Percentiles rank a stretch among this genome's conserved stretches.
phyloP scores from a whole-genome alignment of 352 stramenopile species.

The Thalassiosira pacifica region DNA sequence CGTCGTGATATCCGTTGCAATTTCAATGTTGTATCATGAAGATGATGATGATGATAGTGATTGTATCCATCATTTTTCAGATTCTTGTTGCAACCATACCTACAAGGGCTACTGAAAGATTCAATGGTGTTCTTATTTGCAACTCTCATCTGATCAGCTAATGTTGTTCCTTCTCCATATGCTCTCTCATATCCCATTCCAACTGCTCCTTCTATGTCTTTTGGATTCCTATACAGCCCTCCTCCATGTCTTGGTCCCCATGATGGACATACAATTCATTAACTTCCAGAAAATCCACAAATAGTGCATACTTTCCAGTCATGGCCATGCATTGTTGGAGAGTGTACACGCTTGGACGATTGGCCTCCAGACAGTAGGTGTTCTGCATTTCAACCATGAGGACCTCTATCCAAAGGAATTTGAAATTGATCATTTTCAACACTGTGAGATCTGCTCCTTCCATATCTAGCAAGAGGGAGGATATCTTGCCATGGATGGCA shows the following conservation, averaged over 20 bases:
- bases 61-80: no score
- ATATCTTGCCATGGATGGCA: constrained; percentile 52
- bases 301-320: constrained; percentile 49
- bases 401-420: constrained; percentile 61
- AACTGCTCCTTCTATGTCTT: not conserved
- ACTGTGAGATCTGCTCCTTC: constrained; percentile 75
- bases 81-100: no score
- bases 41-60: no score
- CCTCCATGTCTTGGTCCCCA: constrained; percentile 32
- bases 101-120: no score
- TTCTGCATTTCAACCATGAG: constrained; percentile 76
- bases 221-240: constrained; percentile 27
- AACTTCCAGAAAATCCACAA: constrained; percentile 48
- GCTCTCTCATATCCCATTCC: constrained; percentile 15
- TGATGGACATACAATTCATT: constrained; percentile 47
- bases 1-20: no score
- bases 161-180: not conserved
- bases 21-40: no score
- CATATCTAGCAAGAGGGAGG: constrained; percentile 80
- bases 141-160: not conserved
- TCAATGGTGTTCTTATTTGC: no score
- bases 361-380: constrained; percentile 37
- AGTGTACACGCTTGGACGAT: constrained; percentile 20
- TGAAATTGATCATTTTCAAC: constrained; percentile 71
- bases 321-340: constrained; percentile 37